Percentiles rank a stretch among this genome's conserved stretches.
Conservation (phyloP, 208 protist genomes). For the Acanthamoeba divionensis region DNA sequence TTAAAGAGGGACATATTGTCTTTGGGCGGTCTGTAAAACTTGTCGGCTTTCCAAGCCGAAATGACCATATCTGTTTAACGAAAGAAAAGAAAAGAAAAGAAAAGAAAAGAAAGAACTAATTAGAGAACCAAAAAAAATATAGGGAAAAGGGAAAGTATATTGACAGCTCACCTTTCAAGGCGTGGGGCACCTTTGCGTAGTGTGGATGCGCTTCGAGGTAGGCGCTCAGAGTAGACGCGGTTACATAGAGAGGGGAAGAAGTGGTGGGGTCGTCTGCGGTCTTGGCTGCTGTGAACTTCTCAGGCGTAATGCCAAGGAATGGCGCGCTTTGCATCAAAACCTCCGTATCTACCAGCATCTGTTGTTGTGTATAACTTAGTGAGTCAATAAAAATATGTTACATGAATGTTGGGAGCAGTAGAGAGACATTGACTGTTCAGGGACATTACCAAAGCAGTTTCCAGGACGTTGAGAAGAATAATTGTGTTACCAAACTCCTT, state of each 20-base stretch:
- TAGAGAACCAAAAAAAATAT: background rate
- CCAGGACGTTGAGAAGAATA: slow-evolving; percentile 69
- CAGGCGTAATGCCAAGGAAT: slow-evolving; percentile 59
- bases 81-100: background rate
- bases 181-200: background rate
- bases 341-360: slow-evolving; percentile 26
- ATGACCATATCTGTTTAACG: background rate
- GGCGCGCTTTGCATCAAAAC: slow-evolving; percentile 61
- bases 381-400: background rate
- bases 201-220: background rate
- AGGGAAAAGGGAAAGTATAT: background rate
- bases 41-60: slow-evolving; percentile 29
- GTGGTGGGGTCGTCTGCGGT: background rate
- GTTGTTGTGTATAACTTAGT: background rate
- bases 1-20: slow-evolving; percentile 64
- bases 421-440: background rate
- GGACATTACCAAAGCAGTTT: slow-evolving; percentile 45
- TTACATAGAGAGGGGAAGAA: background rate
- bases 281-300: slow-evolving; percentile 37
- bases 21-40: slow-evolving; percentile 60
- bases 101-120: slow-evolving; percentile 1
- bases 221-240: background rate
- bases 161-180: background rate
- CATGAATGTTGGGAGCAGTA: background rate
- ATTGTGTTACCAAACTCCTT: slow-evolving; percentile 77